phyloP scores from a whole-genome alignment of 208 protist species.

The Wallacemonas sp. region DNA sequence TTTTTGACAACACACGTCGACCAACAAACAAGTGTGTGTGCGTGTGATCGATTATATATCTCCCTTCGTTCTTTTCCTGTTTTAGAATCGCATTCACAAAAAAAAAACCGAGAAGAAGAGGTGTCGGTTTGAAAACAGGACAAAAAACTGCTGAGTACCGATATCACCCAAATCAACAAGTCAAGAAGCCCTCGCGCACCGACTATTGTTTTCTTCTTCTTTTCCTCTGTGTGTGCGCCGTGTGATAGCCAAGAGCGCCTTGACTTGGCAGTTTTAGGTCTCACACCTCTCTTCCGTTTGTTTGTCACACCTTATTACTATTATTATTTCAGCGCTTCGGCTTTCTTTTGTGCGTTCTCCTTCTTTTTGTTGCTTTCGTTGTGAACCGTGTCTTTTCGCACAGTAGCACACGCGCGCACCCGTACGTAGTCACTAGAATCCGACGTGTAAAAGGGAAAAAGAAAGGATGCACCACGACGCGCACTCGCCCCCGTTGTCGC shows the following conservation, averaged over 20 bases:
- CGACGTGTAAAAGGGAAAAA: too few species aligned
- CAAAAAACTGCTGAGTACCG: too few species aligned
- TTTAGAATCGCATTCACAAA: background rate
- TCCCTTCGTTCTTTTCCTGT: constrained; percentile 9
- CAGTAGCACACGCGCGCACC: too few species aligned
- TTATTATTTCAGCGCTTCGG: background rate
- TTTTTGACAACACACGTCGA: background rate
- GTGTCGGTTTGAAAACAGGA: too few species aligned
- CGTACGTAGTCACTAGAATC: too few species aligned
- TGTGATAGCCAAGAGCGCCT: background rate
- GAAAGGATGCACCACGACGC: too few species aligned
- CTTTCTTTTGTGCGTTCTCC: constrained; percentile 3
- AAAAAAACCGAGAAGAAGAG: background rate
- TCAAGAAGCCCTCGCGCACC: background rate
- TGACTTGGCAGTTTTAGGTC: background rate
- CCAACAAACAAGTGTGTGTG: background rate
- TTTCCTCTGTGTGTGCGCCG: background rate
- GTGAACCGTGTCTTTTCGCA: too few species aligned
- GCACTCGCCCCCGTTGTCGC: too few species aligned
- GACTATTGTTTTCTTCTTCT: constrained; percentile 7
- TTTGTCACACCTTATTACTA: background rate
- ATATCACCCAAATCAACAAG: background rate
- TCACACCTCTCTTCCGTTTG: background rate
- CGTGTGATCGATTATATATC: background rate
- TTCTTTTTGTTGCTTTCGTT: too few species aligned